phyloP scores from a whole-genome alignment of 768 basidiomycete genomes.

The Leccinum olivaceopallidum region DNA sequence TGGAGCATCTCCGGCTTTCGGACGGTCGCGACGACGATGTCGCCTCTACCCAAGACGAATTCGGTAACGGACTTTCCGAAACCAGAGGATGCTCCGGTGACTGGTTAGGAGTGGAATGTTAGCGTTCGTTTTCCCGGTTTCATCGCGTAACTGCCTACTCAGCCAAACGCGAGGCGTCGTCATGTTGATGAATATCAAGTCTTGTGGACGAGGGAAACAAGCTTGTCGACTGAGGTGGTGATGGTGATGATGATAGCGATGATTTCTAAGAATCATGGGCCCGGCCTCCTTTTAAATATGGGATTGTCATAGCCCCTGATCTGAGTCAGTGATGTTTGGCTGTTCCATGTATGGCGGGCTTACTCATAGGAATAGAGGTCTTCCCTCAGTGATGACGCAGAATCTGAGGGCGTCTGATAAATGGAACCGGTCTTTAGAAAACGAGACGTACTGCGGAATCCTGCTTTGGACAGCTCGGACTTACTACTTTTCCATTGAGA shows the following conservation, averaged over 20 bases:
- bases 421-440: too few relatives aligned
- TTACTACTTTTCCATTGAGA: not conserved
- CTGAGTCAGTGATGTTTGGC: too few relatives aligned
- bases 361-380: too few relatives aligned
- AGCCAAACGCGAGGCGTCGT: slow-evolving; percentile 12
- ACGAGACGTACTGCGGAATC: not conserved
- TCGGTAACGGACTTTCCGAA: slow-evolving; percentile 38
- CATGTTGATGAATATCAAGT: slow-evolving; percentile 2
- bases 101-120: slow-evolving; percentile 18
- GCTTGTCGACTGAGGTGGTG: too few relatives aligned
- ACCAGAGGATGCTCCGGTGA: slow-evolving; percentile 43
- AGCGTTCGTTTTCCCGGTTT: not conserved
- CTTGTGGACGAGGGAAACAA: too few relatives aligned
- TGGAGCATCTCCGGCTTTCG: slow-evolving; percentile 35
- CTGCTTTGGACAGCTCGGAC: not conserved
- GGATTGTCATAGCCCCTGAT: too few relatives aligned
- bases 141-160: not conserved
- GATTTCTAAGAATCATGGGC: too few relatives aligned
- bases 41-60: slow-evolving; percentile 34
- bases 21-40: slow-evolving; percentile 43
- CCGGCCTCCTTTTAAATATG: too few relatives aligned
- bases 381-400: too few relatives aligned
- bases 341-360: too few relatives aligned
- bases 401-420: not conserved
- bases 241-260: too few relatives aligned